Percentiles rank a stretch among this genome's conserved stretches.
Conservation (phyloP, 176 grass and related monocot species). For the Raddia distichophylla region DNA sequence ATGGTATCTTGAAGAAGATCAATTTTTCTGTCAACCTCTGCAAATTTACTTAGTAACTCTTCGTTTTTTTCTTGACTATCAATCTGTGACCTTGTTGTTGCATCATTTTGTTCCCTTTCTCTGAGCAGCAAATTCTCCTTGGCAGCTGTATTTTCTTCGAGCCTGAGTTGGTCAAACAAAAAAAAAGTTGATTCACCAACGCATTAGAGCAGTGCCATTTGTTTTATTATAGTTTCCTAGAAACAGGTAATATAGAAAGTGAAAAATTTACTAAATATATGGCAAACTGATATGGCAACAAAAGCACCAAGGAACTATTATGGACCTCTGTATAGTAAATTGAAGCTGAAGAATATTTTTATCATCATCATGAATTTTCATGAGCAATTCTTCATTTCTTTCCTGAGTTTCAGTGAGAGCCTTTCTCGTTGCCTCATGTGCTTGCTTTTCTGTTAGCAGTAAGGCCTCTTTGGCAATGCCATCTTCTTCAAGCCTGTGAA, state of each 20-base stretch:
- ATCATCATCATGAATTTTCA: constrained; percentile 55
- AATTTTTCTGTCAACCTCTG: constrained; percentile 57
- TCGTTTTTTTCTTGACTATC: constrained; percentile 58
- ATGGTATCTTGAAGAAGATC: constrained; percentile 59
- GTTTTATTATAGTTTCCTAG: neutral
- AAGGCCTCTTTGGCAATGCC: constrained; percentile 45
- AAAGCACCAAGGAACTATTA: constrained; percentile 27
- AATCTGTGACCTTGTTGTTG: constrained; percentile 37
- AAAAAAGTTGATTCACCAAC: constrained; percentile 16
- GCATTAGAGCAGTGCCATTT: constrained; percentile 29
- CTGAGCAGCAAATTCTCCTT: constrained; percentile 52
- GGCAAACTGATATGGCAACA: constrained; percentile 16
- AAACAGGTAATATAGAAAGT: constrained; percentile 8
- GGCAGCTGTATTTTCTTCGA: constrained; percentile 53
- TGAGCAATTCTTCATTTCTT: constrained; percentile 53
- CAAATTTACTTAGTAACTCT: constrained; percentile 58
- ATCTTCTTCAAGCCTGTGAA: constrained; percentile 69
- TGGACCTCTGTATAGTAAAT: constrained; percentile 61
- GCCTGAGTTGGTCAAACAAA: constrained; percentile 41
- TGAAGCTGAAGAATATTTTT: constrained; percentile 64
- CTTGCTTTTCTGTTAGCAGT: constrained; percentile 51
- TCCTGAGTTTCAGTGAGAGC: constrained; percentile 51
- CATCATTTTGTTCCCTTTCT: constrained; percentile 62
- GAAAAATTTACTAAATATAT: neutral
- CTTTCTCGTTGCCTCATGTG: constrained; percentile 46